Percentiles rank a stretch among this genome's conserved stretches.
Conservation (phyloP, 176 grass and related monocot species). For the Oropetium thomaeum region DNA sequence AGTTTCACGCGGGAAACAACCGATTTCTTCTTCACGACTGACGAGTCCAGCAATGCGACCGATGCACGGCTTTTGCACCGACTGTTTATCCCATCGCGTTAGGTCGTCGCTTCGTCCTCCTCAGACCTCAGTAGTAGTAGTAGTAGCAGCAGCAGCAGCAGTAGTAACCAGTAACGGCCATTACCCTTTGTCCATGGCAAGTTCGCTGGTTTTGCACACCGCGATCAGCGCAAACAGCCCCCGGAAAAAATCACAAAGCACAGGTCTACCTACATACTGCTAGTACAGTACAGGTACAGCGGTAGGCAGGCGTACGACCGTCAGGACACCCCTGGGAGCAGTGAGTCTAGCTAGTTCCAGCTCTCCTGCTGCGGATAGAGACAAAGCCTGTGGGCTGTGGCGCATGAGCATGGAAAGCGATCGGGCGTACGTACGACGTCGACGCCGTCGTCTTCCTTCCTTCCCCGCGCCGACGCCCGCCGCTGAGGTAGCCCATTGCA, state of each 20-base stretch:
- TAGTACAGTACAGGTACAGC: too few relatives aligned
- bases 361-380: conserved; percentile 18
- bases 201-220: background rate
- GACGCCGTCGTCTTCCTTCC: background rate
- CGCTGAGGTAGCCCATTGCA: background rate
- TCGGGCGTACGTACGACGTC: background rate
- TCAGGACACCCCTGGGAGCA: conserved; percentile 18
- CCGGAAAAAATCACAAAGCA: background rate
- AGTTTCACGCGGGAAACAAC: background rate
- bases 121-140: background rate
- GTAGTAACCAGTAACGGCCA: background rate
- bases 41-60: too few relatives aligned
- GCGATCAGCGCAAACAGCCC: conserved; percentile 3
- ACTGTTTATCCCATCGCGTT: background rate
- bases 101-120: background rate
- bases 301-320: background rate
- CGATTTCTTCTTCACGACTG: background rate
- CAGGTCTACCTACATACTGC: background rate
- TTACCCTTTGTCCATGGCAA: background rate
- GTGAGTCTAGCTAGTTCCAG: conserved; percentile 29
- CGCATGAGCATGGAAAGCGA: conserved; percentile 1
- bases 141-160: background rate
- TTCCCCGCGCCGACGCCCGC: too few relatives aligned
- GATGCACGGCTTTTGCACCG: too few relatives aligned
- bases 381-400: background rate